phyloP scores from a whole-genome alignment of 2,329 filamentous ascomycete species.

The Aspergillus carbonarius region DNA sequence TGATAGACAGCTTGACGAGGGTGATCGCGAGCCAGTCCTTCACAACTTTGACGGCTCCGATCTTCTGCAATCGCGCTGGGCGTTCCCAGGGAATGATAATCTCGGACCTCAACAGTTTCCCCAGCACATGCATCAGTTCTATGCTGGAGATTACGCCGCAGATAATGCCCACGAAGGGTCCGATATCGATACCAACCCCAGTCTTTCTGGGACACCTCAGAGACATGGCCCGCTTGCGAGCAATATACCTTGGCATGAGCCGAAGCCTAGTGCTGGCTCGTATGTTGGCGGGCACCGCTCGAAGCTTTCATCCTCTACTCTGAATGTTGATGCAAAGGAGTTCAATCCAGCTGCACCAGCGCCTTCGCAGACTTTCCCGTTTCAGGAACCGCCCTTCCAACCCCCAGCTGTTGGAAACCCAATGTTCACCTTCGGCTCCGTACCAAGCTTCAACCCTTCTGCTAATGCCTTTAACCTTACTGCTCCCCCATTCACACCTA shows the following conservation, averaged over 20 bases:
- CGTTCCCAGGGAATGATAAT: slow-evolving; percentile 32
- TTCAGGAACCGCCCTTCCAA: slow-evolving; percentile 45
- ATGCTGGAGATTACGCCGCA: slow-evolving; percentile 32
- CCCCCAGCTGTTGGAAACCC: slow-evolving; percentile 33
- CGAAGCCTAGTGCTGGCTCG: slow-evolving; percentile 32
- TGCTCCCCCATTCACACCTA: slow-evolving; percentile 69
- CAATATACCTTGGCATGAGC: slow-evolving; percentile 35
- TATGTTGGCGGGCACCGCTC: slow-evolving; percentile 59
- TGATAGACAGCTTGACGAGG: slow-evolving; percentile 74
- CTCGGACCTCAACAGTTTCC: slow-evolving; percentile 24
- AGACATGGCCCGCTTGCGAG: slow-evolving; percentile 28
- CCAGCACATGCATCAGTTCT: slow-evolving; percentile 36
- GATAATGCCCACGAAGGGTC: slow-evolving; percentile 53
- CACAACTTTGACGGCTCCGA: slow-evolving; percentile 28
- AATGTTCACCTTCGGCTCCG: slow-evolving; percentile 31
- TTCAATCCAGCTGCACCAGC: slow-evolving; percentile 66
- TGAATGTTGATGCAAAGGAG: slow-evolving; percentile 86
- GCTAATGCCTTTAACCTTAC: slow-evolving; percentile 64
- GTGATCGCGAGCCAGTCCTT: slow-evolving; percentile 54
- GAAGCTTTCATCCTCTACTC: slow-evolving; percentile 69
- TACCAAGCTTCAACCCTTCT: slow-evolving; percentile 30
- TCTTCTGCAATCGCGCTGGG: slow-evolving; percentile 39
- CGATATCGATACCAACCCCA: slow-evolving; percentile 72
- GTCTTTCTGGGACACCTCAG: slow-evolving; percentile 65
- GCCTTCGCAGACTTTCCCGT: slow-evolving; percentile 46